Base-by-base conservation (phyloP, 1,139 yeast genomes). In the Magnusiomyces ingens region DNA sequence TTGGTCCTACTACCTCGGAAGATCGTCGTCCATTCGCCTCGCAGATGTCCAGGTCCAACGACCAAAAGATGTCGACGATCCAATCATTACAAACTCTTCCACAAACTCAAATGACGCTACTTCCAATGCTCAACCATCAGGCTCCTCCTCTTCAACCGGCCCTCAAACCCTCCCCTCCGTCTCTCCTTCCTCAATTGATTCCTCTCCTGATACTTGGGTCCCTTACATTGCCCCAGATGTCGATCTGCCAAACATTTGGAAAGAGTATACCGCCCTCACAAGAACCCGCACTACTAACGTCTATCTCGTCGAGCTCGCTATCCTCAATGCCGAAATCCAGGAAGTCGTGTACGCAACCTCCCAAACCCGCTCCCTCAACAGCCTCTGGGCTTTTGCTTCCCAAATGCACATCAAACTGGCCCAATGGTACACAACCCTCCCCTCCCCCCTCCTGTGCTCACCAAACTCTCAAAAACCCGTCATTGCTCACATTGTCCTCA, bases 1-100 rank as follows among this genome's bases (percentile, higher is more conserved):
- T 2, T 62, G 65, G 65, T 58, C 64, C 18, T 55, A 58, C 37
- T 62, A 60, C 47, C 49, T 62, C 52, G 65, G 65, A 10, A 54
- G 65, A 19, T 63, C 63, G 4, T 61, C 63, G 1, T 57, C 58
- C 8, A 47, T 62, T 21, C 59, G 59, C n/a, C 42, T 61, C 38
- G 54, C 58, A 2, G 62, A 62, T 50, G 60, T 59, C n/a, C 54
- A 57, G 3, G 53, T 57, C 2, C 57, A 57, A 32, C 22, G 51
- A 15, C 56, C 56, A 29, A 49, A 38, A 44, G 54, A 58, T 40
- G 51, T 29, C 10, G 22, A 13, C 3, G 26, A 48, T 10, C 15
- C 44, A 11, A 4, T 53, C 55, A 4, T 54, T 58, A 19, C 36
- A 53, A 21, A 47, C 52, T 15, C 51, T 57, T 21, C 57, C 59